Evolutionary conservation across 805 yeast species (phyloP).

Genomic region (Ogataea polymorpha): DNA sequence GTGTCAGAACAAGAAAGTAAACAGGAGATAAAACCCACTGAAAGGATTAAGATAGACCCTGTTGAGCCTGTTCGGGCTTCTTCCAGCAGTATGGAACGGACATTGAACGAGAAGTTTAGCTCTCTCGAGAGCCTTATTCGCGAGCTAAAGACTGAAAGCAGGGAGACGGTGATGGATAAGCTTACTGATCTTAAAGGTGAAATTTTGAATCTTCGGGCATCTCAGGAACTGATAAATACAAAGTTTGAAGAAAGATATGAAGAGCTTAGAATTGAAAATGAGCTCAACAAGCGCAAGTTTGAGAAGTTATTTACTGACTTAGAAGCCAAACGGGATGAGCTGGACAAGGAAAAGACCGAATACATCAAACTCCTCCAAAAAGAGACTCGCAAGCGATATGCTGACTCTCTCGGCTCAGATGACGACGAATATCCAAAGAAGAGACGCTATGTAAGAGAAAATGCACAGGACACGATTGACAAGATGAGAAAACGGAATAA

Average conservation of each 20-base stretch:
- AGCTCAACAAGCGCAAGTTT: slow-evolving; percentile 24
- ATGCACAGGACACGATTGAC: slow-evolving; percentile 9
- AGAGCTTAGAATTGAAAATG: slow-evolving; percentile 53
- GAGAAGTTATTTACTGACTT: slow-evolving; percentile 24
- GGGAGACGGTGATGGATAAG: slow-evolving; percentile 17
- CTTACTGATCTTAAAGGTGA: slow-evolving; percentile 23
- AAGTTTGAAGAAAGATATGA: slow-evolving; percentile 66
- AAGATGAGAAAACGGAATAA: slow-evolving; percentile 15
- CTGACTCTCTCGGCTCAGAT: slow-evolving; percentile 4
- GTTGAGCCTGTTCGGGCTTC: not conserved
- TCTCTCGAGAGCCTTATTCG: slow-evolving; percentile 18
- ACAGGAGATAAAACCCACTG: not conserved
- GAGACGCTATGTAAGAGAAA: not conserved
- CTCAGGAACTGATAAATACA: slow-evolving; percentile 52
- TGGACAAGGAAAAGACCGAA: slow-evolving; percentile 27
- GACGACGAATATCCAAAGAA: slow-evolving; percentile 7
- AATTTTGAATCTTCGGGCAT: slow-evolving; percentile 20
- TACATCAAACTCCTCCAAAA: slow-evolving; percentile 23
- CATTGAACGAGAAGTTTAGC: slow-evolving; percentile 10
- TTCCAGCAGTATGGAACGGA: not conserved
- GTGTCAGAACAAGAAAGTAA: not conserved
- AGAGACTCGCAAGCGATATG: slow-evolving; percentile 14
- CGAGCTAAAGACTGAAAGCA: slow-evolving; percentile 18
- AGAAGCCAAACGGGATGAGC: slow-evolving; percentile 25
- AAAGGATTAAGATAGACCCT: not conserved